Evolutionary conservation across 441 rosid genomes (phyloP).

Genomic region (Gossypium gossypioides): DNA sequence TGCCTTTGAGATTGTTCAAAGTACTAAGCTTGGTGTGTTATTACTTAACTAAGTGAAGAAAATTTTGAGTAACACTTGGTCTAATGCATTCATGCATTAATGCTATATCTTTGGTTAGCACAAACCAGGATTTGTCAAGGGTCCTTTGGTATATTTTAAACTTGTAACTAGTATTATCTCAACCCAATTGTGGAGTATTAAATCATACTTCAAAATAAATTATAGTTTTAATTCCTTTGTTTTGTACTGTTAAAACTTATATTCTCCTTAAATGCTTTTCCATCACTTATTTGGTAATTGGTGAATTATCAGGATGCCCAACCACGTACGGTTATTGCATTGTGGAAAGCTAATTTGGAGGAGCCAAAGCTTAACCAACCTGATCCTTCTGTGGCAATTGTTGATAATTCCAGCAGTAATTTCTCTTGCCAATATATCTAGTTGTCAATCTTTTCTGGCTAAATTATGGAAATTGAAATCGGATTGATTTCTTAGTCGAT

Average conservation of each 20-base stretch:
- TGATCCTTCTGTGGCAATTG: conserved; percentile 70
- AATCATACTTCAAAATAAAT: neutral
- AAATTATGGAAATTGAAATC: conserved; percentile 13
- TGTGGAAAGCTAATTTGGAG: conserved; percentile 86
- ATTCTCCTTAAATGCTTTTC: neutral
- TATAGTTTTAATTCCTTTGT: neutral
- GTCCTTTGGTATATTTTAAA: neutral
- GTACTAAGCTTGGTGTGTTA: neutral
- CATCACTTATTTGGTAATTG: neutral
- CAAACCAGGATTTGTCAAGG: no score
- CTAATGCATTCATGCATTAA: no score
- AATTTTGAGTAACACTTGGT: no score
- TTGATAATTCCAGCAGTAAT: conserved; percentile 62
- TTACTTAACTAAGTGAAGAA: neutral
- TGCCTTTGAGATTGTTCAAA: neutral
- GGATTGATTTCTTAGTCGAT: conserved; percentile 12
- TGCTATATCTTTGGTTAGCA: no score
- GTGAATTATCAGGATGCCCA: conserved; percentile 60
- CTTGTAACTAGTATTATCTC: neutral
- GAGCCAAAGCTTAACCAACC: conserved; percentile 54
- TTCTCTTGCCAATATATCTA: conserved; percentile 20
- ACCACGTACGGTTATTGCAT: conserved; percentile 58
- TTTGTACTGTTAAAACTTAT: neutral
- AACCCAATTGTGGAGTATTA: neutral
- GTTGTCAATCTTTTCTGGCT: conserved; percentile 12